Evolutionary conservation across 2,329 filamentous ascomycete genomes (phyloP), one percentile per base, ranked within the genome.

Genomic region (Curvularia eragrostidis): DNA sequence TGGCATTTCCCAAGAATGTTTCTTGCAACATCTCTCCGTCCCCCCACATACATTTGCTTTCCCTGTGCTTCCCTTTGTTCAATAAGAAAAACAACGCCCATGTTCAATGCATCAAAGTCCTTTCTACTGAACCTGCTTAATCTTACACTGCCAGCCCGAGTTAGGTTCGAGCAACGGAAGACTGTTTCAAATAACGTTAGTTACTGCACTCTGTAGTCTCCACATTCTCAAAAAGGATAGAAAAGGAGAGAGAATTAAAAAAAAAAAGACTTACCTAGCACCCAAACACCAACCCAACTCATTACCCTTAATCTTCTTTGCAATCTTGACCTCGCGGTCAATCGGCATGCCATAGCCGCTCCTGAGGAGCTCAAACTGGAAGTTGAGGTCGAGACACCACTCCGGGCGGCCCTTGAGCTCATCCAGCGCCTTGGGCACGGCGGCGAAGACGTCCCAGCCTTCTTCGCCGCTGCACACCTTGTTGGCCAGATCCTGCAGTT

Each of bases 291-390:
- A 99, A 38, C 95, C 95, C 70, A 99, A 81, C 81, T 99, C 96
- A 77, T 97, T 97, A 55, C 88, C 89, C 82, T 96, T 94, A 74
- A 99, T 96, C 85, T 97, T 97, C 90, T 99, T 99, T 59, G 94
- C 95, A 74, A 97, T 96, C 84, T 91, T 94, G 65, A 99, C 93
- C 79, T 99, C 95, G 38, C 96, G 86, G 67, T 97, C 91, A 69
- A 98, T 89, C 3, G 94, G 94, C 92, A 99, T 97, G 67, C 98
- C 95, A 72, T 99, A 99, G 3, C 95, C 95, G 5, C 92, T 96
- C 78, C 98, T 93, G 53, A 98, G 81, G 56, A 99, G 83, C 24
- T 91, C 91, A 69, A 96, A 81, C 92, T 97, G 97, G 75, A 98
- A 99, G 82, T 91, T 99, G 69, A 99, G 82, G 78, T 99, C 95